These are phyloP conservation scores for Coemansia guatemalensis DNA, from an alignment of 192 early-diverging fungal species.

Conservation along the genomic window DNA sequence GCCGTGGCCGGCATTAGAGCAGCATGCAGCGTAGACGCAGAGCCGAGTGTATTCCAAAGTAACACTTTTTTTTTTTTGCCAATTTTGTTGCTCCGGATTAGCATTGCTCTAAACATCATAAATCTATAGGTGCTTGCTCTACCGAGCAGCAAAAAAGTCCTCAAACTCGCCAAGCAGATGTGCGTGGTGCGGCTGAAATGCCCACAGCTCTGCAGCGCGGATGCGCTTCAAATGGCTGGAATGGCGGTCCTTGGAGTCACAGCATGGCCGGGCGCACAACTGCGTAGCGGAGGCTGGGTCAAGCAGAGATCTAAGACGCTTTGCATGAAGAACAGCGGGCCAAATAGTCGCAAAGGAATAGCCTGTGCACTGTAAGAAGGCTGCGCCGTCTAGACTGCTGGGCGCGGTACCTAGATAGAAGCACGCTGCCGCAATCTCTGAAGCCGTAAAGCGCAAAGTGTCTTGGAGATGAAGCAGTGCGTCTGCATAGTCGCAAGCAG, in stretches of 20 bases:
- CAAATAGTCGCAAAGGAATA: conserved; percentile 23
- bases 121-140: neutral
- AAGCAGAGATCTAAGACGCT: conserved; percentile 20
- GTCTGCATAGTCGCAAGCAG: conserved; percentile 47
- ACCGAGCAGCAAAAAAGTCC: conserved; percentile 13
- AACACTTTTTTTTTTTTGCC: neutral
- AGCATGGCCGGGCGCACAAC: conserved; percentile 37
- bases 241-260: conserved; percentile 29
- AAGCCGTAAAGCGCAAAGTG: conserved; percentile 25
- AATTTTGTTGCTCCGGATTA: neutral
- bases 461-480: conserved; percentile 41
- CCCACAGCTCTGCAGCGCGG: conserved; percentile 46
- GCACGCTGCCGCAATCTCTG: conserved; percentile 51
- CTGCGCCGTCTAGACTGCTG: conserved; percentile 24
- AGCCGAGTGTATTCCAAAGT: neutral
- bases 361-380: conserved; percentile 42
- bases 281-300: conserved; percentile 8
- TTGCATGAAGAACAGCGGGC: conserved; percentile 29
- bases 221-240: conserved; percentile 28
- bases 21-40: conserved; percentile 4
- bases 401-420: conserved; percentile 42
- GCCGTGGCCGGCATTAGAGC: conserved; percentile 36
- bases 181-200: conserved; percentile 46
- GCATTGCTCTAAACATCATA: neutral
- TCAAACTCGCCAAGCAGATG: conserved; percentile 49